Percentiles rank a stretch among this genome's conserved stretches.
phyloP scores from a whole-genome alignment of 805 yeast species.

The Zygoascus tannicola region DNA sequence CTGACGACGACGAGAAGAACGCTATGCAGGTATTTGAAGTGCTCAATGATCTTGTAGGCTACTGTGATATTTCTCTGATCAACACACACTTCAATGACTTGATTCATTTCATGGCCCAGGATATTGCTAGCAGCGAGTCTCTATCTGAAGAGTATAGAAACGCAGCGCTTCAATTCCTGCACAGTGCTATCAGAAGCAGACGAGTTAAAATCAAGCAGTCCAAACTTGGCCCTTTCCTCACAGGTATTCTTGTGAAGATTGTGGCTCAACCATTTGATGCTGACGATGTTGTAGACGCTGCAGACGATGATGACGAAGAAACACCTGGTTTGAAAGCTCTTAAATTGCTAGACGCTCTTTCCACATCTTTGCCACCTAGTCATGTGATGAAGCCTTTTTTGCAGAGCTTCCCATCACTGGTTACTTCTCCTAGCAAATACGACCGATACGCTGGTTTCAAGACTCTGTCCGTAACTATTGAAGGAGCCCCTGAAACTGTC shows the following conservation, averaged over 20 bases:
- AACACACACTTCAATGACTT: conserved; percentile 66
- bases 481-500: conserved; percentile 92
- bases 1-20: conserved; percentile 59
- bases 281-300: conserved; percentile 71
- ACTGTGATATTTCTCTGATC: conserved; percentile 66
- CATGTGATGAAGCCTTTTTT: conserved; percentile 80
- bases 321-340: conserved; percentile 70
- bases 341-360: conserved; percentile 66
- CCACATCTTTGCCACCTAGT: conserved; percentile 82
- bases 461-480: conserved; percentile 71
- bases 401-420: conserved; percentile 40
- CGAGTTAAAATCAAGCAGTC: conserved; percentile 69
- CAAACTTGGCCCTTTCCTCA: conserved; percentile 75
- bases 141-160: conserved; percentile 76
- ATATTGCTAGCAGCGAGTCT: conserved; percentile 54
- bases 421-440: conserved; percentile 50
- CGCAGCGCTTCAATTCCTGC: conserved; percentile 76
- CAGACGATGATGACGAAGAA: conserved; percentile 88
- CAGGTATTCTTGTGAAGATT: conserved; percentile 62
- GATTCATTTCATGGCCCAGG: conserved; percentile 56
- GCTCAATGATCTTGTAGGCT: conserved; percentile 60
- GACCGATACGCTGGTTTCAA: conserved; percentile 83
- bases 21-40: conserved; percentile 74
- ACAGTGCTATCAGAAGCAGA: conserved; percentile 69
- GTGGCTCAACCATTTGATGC: conserved; percentile 69